Evolutionary conservation across 495 filamentous ascomycete species (phyloP), one percentile per base, ranked within the genome.

Genomic region (Penicillium macrosclerotiorum): DNA sequence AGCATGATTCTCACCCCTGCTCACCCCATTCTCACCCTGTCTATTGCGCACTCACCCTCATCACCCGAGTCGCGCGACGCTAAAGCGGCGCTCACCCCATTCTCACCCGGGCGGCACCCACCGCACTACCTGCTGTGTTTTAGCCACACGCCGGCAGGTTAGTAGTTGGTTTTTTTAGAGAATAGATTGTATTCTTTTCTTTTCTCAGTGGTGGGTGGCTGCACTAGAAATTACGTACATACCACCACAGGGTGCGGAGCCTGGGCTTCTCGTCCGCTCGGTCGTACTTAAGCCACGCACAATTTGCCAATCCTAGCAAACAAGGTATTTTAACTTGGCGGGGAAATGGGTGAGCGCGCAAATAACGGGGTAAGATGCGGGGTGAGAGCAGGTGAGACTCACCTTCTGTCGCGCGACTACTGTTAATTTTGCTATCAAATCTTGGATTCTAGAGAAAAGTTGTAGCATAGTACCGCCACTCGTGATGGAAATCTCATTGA

Each of bases 21-120:
- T 27, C 25, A 27, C 25, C 25, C 25, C 25, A 27, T 27, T n/a
- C n/a, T n/a, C n/a, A n/a, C 33, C 22, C 33, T n/a, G n/a, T n/a
- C n/a, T n/a, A n/a, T n/a, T n/a, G n/a, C n/a, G n/a, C n/a, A n/a
- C n/a, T n/a, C n/a, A 36, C 33, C 33, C 33, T 36, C 18, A 24
- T 38, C 36, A 38, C 36, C 36, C 36, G 20, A 24, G 20, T 42
- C 26, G 38, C 38, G 38, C 38, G 38, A 42, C 38, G 38, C 32
- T 46, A 46, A 46, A 46, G 43, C 33, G 43, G 44, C 44, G 32
- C 35, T 32, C 44, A 47, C 44, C 44, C 25, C n/a, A 36, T 38
- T 38, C 44, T 47, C 34, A 47, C 44, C 25, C 44, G 16, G 44
- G 35, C 26, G 35, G 35, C 35, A 47, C n/a, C 35, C 34, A 39